Evolutionary conservation across 2,329 filamentous ascomycete genomes (phyloP).

Genomic region (Basipetospora sp.): DNA sequence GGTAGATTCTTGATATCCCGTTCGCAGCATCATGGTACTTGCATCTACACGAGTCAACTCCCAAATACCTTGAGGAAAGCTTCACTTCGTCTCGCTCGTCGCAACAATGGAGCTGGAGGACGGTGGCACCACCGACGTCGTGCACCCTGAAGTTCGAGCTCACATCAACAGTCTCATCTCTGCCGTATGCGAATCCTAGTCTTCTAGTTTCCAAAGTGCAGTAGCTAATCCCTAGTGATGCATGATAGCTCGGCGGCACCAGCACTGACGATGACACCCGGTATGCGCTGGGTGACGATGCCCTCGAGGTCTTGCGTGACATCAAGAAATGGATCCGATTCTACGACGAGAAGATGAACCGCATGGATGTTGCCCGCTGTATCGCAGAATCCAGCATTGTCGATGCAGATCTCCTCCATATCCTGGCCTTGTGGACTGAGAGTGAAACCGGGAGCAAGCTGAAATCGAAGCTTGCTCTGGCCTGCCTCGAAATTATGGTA

Average conservation of each 20-base stretch:
- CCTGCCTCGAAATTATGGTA: conserved; percentile 79
- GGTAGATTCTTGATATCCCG: neutral
- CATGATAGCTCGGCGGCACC: conserved; percentile 62
- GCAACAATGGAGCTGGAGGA: conserved; percentile 39
- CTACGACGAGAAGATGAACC: conserved; percentile 84
- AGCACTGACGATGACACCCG: conserved; percentile 63
- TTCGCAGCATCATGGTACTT: neutral
- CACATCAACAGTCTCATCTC: conserved; percentile 89
- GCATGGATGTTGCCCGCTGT: conserved; percentile 87
- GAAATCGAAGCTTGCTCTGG: conserved; percentile 65
- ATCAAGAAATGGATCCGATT: conserved; percentile 89
- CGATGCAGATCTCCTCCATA: conserved; percentile 75
- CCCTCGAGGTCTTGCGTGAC: conserved; percentile 79
- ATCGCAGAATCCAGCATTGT: conserved; percentile 86
- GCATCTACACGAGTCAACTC: too few relatives aligned
- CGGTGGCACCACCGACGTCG: conserved; percentile 41
- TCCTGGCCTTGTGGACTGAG: conserved; percentile 69
- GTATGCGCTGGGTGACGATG: conserved; percentile 87
- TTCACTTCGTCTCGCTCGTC: neutral
- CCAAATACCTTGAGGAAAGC: too few relatives aligned
- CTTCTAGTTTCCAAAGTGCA: too few relatives aligned
- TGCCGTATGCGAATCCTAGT: conserved; percentile 48
- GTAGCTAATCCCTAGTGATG: neutral
- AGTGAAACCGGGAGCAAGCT: conserved; percentile 57
- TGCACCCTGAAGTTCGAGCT: conserved; percentile 84